Evolutionary conservation across 2,329 filamentous ascomycete species (phyloP), one percentile per base, ranked within the genome.

Genomic region (Domatiomyces globalis): DNA sequence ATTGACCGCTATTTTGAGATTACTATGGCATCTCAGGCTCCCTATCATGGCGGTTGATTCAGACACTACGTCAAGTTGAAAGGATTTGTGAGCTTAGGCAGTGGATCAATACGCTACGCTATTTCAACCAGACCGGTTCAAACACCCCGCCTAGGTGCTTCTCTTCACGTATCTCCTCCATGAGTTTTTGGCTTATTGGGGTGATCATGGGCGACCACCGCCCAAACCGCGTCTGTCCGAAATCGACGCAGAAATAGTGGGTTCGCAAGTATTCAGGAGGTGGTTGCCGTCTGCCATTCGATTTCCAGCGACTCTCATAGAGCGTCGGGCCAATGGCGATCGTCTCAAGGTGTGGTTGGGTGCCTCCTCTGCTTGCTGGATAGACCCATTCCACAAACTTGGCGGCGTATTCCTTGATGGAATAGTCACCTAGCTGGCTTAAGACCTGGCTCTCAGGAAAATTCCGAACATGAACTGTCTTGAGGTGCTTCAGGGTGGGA

Each of bases 361-460:
- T 36, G n/a, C 52, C 55, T 19, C 52, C 59, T 19, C 48, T 20
- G 5, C 53, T 45, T 17, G 50, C 36, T 4, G 56, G 55, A 50
- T 58, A 61, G 12, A 55, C 54, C 59, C 59, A 61, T 20, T 61
- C 59, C 19, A 61, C 47, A 49, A 61, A 61, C 44, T 59, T 61
- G 17, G 48, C 53, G 7, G 58, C 58, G 46, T 59, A 60, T 43
- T 61, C 58, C 42, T 58, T 59, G 51, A 61, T 59, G 27, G 51
- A 56, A 49, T 61, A 60, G 49, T 61, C 59, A 33, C 59, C 59
- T 6, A 61, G 44, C 49, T 61, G 59, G 20, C 49, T 54, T 20
- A 57, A 55, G 19, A 51, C 46, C 7, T 57, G 52, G 27, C 54
- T 59, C 47, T 59, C 55, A 18, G 59, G 59, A 48, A 61, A 61